Evolutionary conservation across 1,139 yeast species (phyloP), one percentile per base, ranked within the genome.

Genomic region (Hanseniaspora sp.): DNA sequence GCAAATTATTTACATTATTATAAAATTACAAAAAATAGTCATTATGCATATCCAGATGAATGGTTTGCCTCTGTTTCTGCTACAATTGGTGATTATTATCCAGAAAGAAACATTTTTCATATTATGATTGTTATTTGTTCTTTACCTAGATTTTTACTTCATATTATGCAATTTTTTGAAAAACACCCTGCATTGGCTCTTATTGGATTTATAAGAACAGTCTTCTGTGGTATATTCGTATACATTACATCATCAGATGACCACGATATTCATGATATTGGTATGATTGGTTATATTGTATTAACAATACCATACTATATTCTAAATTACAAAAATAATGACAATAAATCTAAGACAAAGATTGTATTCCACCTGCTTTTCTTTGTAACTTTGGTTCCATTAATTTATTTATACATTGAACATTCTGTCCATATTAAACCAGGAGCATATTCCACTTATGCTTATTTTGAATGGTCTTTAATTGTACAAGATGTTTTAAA

Each of bases 11-110:
- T 88, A 15, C 96, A 88, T 67, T 88, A 82, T 67, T 72, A 83
- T 58, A 90, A 92, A 67, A 92, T 92, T 64, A 96, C 92, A 12
- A 74, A 82, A 62, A 92, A 92, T 67, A 83, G 92, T 46, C 79
- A 80, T 58, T 90, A 74, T 64, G 95, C 95, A 0, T 92, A 86
- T 65, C 98, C 98, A 1, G 94, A 88, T 57, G 98, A 92, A 69
- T 92, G 98, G 98, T 90, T 92, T 64, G 98, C 98, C 1, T 83
- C 95, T 62, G 98, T 92, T 1, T 84, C 95, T 35, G 97, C 98
- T 1, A 79, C 98, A 1, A 92, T 92, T 65, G 98, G 98, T 52
- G 98, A 92, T 66, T 70, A 96, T 59, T 92, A 88, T 65, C 98
- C 98, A 0, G 98, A 92, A 69, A 75, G 98, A 61, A 86, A 96